Conservation (phyloP, 2,329 filamentous ascomycete species). For the Blumeria hordei region DNA sequence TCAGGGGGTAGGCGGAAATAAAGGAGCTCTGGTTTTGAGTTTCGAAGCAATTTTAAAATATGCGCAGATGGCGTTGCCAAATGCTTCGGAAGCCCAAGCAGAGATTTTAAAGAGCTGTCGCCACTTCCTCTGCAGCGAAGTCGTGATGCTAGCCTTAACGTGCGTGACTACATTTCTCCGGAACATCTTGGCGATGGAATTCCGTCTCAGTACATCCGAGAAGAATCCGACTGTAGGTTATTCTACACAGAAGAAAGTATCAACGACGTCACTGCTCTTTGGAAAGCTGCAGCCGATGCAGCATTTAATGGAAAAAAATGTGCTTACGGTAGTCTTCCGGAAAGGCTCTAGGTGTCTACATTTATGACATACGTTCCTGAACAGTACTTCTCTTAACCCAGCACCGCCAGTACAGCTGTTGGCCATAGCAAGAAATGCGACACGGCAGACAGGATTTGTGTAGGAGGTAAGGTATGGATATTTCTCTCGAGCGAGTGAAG, state of each 20-base stretch:
- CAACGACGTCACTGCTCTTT: conserved; percentile 25
- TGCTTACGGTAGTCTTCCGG: conserved; percentile 9
- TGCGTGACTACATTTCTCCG: conserved; percentile 16
- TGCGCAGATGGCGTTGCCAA: background rate
- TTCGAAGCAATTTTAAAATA: conserved; percentile 7
- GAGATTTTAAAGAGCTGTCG: conserved; percentile 6
- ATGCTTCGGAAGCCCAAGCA: conserved; percentile 3
- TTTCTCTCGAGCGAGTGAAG: too few species aligned
- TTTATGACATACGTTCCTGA: too few species aligned
- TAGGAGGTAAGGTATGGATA: too few species aligned
- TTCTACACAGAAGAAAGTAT: conserved; percentile 32
- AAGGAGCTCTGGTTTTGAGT: conserved; percentile 23
- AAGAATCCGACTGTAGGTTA: conserved; percentile 34
- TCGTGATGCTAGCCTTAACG: conserved; percentile 18
- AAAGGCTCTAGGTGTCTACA: background rate
- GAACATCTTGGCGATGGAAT: conserved; percentile 15
- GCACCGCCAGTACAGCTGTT: too few species aligned
- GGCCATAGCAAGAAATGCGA: too few species aligned
- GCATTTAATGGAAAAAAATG: conserved; percentile 19
- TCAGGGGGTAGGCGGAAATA: conserved; percentile 40
- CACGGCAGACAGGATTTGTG: too few species aligned
- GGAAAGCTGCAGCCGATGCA: conserved; percentile 21
- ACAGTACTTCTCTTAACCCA: too few species aligned
- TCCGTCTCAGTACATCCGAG: conserved; percentile 34
- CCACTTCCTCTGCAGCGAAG: conserved; percentile 6